These are phyloP conservation scores for Alternaria atra DNA, from an alignment of 2,329 filamentous ascomycete genomes.

Conservation along the genomic window DNA sequence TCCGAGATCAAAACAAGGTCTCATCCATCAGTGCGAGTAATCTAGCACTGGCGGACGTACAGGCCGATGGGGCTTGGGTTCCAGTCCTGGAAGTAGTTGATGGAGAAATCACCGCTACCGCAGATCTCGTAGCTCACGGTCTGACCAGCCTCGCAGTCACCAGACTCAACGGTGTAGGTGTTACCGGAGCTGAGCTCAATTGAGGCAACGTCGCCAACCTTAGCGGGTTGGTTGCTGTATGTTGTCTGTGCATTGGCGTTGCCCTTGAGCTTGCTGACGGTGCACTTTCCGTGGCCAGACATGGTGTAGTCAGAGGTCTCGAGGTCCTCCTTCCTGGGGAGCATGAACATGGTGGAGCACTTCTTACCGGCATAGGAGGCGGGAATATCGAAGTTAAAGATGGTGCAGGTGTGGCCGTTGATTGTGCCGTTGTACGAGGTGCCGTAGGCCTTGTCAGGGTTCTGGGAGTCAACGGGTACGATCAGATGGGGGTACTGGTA, in stretches of 20 bases:
- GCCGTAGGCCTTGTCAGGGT: slow-evolving; percentile 62
- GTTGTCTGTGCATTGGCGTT: slow-evolving; percentile 61
- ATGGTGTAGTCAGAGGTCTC: slow-evolving; percentile 67
- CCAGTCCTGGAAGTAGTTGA: slow-evolving; percentile 72
- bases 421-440: slow-evolving; percentile 64
- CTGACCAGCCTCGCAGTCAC: slow-evolving; percentile 64
- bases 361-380: slow-evolving; percentile 62
- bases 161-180: slow-evolving; percentile 62
- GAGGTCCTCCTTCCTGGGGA: slow-evolving; percentile 66
- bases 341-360: slow-evolving; percentile 72
- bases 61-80: slow-evolving; percentile 59
- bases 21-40: neutral
- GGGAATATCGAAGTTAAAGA: slow-evolving; percentile 76
- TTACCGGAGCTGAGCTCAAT: slow-evolving; percentile 61
- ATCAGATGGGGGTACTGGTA: slow-evolving; percentile 61
- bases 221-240: slow-evolving; percentile 61
- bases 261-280: slow-evolving; percentile 61
- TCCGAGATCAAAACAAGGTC: neutral
- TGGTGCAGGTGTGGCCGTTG: slow-evolving; percentile 57
- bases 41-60: slow-evolving; percentile 41
- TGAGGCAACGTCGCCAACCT: slow-evolving; percentile 53
- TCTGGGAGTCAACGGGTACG: slow-evolving; percentile 64
- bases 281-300: slow-evolving; percentile 62
- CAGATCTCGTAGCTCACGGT: slow-evolving; percentile 63
- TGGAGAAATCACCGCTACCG: slow-evolving; percentile 57